A percentile compares a stretch with the other conserved stretches of the same genome.
Conservation (phyloP, 78 protist genomes). For the Bodo saltans region DNA sequence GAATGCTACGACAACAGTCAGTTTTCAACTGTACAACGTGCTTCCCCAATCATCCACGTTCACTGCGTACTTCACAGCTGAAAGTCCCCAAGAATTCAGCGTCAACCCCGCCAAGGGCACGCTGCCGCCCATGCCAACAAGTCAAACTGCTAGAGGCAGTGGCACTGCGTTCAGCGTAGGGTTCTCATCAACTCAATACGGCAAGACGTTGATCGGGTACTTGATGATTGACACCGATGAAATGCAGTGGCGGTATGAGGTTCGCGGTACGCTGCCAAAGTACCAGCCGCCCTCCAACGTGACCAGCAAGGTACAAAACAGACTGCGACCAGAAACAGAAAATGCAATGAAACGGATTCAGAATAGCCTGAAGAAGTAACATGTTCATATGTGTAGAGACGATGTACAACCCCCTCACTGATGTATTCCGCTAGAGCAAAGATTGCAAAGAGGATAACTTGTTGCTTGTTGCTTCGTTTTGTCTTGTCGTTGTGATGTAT, state of each 20-base stretch:
- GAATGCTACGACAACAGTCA: neutral
- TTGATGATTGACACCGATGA: conserved; percentile 24
- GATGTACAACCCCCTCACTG: no score
- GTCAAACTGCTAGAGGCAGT: no score
- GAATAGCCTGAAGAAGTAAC: no score
- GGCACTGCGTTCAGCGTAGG: neutral
- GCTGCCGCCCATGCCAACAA: conserved; percentile 17
- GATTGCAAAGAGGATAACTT: no score
- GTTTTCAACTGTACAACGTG: conserved; percentile 21
- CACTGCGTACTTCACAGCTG: conserved; percentile 17
- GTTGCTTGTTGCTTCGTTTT: no score
- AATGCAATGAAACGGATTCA: neutral
- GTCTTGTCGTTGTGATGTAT: no score
- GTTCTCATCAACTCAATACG: conserved; percentile 28
- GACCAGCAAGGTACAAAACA: neutral
- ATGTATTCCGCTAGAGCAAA: no score
- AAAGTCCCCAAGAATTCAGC: conserved; percentile 29
- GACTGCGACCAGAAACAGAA: neutral
- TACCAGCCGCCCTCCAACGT: neutral
- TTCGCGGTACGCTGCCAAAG: conserved; percentile 14
- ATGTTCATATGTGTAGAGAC: no score
- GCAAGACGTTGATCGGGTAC: conserved; percentile 29
- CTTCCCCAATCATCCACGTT: neutral
- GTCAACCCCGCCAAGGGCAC: conserved; percentile 30
- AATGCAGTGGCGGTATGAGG: conserved; percentile 46